Conservation (phyloP, 1,284 basidiomycete species). For the Ustilago crameri region DNA sequence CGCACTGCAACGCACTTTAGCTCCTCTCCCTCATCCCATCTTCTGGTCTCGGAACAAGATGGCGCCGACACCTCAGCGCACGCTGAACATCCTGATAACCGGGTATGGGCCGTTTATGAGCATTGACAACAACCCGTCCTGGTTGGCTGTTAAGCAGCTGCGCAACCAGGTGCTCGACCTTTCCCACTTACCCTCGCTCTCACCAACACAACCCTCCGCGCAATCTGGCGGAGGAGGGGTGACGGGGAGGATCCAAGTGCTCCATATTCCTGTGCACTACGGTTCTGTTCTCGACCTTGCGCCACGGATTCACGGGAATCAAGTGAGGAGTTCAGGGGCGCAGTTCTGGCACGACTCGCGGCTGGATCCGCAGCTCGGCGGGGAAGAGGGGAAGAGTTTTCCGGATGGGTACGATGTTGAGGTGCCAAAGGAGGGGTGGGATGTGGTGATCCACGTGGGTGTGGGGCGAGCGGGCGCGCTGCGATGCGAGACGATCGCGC, state of each 20-base stretch:
- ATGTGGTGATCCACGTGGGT: slow-evolving; percentile 49
- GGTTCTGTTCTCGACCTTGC: slow-evolving; percentile 37
- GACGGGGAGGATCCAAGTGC: slow-evolving; percentile 31
- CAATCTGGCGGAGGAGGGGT: neutral
- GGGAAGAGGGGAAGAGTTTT: slow-evolving; percentile 1
- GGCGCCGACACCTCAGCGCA: slow-evolving; percentile 9
- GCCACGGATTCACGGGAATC: slow-evolving; percentile 24
- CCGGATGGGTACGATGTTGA: slow-evolving; percentile 32
- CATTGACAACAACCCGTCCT: slow-evolving; percentile 41
- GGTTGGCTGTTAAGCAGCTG: slow-evolving; percentile 42
- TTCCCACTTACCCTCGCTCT: neutral
- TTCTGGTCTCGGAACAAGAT: neutral
- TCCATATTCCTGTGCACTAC: slow-evolving; percentile 47
- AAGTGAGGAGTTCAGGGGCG: neutral
- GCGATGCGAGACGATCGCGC: slow-evolving; percentile 43
- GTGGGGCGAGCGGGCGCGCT: slow-evolving; percentile 30
- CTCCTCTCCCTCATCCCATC: no score
- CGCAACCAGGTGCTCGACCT: slow-evolving; percentile 32
- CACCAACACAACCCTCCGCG: neutral
- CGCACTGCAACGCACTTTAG: no score
- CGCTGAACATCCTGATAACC: slow-evolving; percentile 44
- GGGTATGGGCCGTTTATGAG: slow-evolving; percentile 49
- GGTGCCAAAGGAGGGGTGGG: slow-evolving; percentile 11
- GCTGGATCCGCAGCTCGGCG: slow-evolving; percentile 16
- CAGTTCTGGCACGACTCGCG: slow-evolving; percentile 37